Evolutionary conservation across 805 yeast species (phyloP), one percentile per base, ranked within the genome.

Genomic region (Candida tallmaniae): DNA sequence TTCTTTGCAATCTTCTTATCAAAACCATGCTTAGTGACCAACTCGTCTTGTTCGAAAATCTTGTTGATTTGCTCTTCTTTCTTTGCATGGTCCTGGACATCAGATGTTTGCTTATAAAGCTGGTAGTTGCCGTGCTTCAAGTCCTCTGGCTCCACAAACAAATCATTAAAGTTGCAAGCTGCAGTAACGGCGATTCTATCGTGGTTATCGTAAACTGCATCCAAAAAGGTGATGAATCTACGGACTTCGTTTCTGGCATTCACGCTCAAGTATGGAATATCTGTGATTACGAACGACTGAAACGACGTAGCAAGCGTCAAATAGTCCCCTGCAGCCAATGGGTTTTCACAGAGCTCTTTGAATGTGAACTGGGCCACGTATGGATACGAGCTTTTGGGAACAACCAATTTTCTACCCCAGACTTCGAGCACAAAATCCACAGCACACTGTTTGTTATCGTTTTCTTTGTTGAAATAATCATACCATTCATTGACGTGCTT

Each of bases 261-360:
- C 9, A 83, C 70, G 14, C 94, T 78, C 50, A 93, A 60, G 42
- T 80, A 80, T 8, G 98, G 98, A 27, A 93, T 88, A 53, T 93
- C 97, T 0, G 97, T 87, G 30, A 93, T 73, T n/a, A 93, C 78
- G 45, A 88, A 82, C 5, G 88, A 75, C 34, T 76, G 74, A 65
- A 80, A 93, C 10, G 79, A 64, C 4, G 74, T 70, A 8, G 97
- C 95, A 41, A 93, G 62, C 14, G 87, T 78, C 28, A 93, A 70
- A 52, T 93, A 93, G 57, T 93, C 98, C 7, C 97, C 97, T 0
- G 97, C 96, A 12, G 95, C 88, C 42, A 86, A 61, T 8, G 94
- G 90, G 41, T 70, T 63, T 1, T 95, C 97, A 56, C 97, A 93
- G 22, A 93, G 65, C 54, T 93, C 81, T 31, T 77, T 75, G 52